A percentile compares a stretch with the other conserved stretches of the same genome.
These are phyloP conservation scores for Crithidia expoeki DNA, from an alignment of 208 protist genomes.

Conservation along the genomic window DNA sequence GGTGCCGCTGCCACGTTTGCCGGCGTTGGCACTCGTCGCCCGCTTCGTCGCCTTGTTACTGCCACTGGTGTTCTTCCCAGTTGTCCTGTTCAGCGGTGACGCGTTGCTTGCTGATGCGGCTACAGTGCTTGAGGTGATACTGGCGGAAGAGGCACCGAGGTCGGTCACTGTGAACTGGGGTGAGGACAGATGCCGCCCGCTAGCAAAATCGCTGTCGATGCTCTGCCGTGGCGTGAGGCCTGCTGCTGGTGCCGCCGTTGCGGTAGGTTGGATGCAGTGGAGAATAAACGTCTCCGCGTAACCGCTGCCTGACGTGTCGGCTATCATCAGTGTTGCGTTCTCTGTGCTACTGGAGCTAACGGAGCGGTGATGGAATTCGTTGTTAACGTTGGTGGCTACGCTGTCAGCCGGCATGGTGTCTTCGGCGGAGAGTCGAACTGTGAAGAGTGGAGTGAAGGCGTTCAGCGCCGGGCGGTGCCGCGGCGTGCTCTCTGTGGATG, in stretches of 20 bases:
- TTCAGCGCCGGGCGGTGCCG: constrained; percentile 7
- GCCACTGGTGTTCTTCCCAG: constrained; percentile 4
- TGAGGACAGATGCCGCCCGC: constrained; percentile 10
- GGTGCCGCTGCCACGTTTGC: constrained; percentile 17
- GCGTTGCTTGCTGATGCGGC: too few species aligned
- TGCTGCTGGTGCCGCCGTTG: background rate
- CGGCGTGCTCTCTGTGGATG: constrained; percentile 29
- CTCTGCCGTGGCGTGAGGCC: constrained; percentile 10
- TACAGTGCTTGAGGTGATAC: background rate
- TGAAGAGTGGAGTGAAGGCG: constrained; percentile 31
- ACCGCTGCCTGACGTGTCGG: constrained; percentile 3
- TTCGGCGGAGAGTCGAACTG: constrained; percentile 13
- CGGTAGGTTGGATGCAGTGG: constrained; percentile 22
- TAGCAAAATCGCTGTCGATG: constrained; percentile 12
- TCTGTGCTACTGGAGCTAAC: constrained; percentile 31
- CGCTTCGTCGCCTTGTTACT: constrained; percentile 12
- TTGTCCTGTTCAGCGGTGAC: constrained; percentile 3
- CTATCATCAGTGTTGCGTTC: background rate
- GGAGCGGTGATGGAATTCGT: constrained; percentile 16
- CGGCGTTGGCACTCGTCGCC: constrained; percentile 13
- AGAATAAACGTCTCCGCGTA: constrained; percentile 19
- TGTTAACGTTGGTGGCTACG: background rate
- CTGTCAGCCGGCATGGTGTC: background rate
- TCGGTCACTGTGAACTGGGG: constrained; percentile 19
- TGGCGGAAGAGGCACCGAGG: constrained; percentile 2